Conservation (phyloP, 371 early-diverging fungal genomes). For the Fennellomyces sp. region DNA sequence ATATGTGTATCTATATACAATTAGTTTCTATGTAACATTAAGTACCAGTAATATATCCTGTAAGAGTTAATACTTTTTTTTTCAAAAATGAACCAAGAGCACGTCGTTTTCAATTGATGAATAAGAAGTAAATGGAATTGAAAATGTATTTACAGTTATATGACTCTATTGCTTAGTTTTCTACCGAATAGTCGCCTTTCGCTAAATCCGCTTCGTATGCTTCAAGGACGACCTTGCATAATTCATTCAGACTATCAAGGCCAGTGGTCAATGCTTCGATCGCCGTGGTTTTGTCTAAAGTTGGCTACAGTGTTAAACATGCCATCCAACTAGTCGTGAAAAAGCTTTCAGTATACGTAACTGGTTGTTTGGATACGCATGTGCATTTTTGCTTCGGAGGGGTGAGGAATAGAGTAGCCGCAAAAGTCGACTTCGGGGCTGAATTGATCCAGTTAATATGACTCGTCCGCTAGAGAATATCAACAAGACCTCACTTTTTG, state of each 20-base stretch:
- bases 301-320: background rate
- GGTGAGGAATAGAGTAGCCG: constrained; percentile 99
- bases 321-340: background rate
- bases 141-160: background rate
- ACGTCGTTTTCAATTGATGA: background rate
- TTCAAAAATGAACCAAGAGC: background rate
- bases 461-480: background rate
- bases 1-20: background rate
- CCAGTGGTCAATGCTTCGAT: constrained; percentile 87
- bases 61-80: too few relatives aligned
- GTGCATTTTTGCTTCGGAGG: constrained; percentile 94
- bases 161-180: background rate
- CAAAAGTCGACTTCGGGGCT: constrained; percentile 94
- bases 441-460: constrained; percentile 4
- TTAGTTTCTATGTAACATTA: constrained; percentile 1
- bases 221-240: constrained; percentile 68
- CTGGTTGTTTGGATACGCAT: constrained; percentile 94
- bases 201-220: constrained; percentile 64
- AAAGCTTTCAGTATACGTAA: constrained; percentile 19
- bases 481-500: constrained; percentile 89
- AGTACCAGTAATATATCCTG: too few relatives aligned
- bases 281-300: constrained; percentile 74
- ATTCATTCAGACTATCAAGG: constrained; percentile 74
- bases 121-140: background rate
- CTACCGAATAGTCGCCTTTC: constrained; percentile 24